A percentile compares a stretch with the other conserved stretches of the same genome.
Conservation (phyloP, 331 rosid species). For the Phaseolus coccineus region DNA sequence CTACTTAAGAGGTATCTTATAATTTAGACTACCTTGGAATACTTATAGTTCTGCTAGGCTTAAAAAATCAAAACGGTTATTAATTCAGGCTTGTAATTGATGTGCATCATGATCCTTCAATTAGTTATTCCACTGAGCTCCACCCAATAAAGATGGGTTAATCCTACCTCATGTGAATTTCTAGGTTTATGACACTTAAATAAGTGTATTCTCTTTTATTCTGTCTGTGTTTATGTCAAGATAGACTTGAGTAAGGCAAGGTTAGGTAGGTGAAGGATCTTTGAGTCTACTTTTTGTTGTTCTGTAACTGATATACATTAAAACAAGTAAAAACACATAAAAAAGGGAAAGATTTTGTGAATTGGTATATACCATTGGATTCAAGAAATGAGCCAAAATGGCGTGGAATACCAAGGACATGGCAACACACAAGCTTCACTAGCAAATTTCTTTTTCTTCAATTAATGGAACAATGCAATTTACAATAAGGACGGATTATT, state of each 20-base stretch:
- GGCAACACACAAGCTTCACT: neutral
- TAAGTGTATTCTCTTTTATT: neutral
- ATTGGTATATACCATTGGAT: neutral
- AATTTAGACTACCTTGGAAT: slow-evolving; percentile 61
- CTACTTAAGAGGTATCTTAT: slow-evolving; percentile 55
- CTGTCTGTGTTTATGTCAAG: neutral
- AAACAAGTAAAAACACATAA: too few species aligned
- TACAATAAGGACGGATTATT: neutral
- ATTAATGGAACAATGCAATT: neutral
- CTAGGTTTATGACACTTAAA: neutral
- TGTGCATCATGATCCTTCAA: neutral
- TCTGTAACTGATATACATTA: too few species aligned
- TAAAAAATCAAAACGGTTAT: slow-evolving; percentile 39
- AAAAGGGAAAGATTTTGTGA: neutral
- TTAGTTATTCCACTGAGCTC: neutral
- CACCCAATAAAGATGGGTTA: neutral
- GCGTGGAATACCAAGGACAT: neutral
- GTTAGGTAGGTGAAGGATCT: neutral
- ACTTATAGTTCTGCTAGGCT: slow-evolving; percentile 46
- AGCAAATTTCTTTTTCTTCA: neutral
- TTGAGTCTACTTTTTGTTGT: neutral
- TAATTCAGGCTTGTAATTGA: slow-evolving; percentile 24
- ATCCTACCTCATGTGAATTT: neutral
- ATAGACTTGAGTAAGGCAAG: neutral
- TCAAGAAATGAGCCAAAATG: neutral